Conservation (phyloP, 1,284 basidiomycete species). For the Schizophyllum amplum region DNA sequence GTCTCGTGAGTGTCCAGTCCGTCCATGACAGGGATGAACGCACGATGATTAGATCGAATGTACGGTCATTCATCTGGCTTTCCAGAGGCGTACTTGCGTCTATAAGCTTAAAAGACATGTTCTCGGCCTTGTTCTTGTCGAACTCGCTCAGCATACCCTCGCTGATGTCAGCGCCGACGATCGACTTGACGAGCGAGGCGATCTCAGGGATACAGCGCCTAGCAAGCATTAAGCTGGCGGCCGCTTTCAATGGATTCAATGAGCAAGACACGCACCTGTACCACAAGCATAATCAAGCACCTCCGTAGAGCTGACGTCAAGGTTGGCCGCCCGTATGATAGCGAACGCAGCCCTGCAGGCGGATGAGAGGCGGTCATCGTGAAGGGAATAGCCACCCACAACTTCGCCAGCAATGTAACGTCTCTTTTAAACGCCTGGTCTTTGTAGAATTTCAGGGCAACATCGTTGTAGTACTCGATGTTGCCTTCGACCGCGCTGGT, state of each 20-base stretch:
- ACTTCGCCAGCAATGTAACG: neutral
- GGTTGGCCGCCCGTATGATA: constrained; percentile 37
- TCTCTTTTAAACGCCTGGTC: neutral
- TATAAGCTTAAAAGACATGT: neutral
- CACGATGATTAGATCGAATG: constrained; percentile 54
- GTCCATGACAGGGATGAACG: constrained; percentile 7
- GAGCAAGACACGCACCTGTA: constrained; percentile 33
- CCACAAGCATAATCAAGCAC: constrained; percentile 70
- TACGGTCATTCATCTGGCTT: constrained; percentile 38
- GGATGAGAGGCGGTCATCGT: too few species aligned
- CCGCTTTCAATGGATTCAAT: neutral
- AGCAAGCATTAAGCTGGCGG: neutral
- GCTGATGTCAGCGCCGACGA: constrained; percentile 68
- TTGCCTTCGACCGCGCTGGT: neutral
- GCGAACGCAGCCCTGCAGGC: constrained; percentile 28
- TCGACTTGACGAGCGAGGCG: constrained; percentile 41
- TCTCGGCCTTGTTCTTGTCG: constrained; percentile 27
- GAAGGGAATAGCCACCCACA: neutral
- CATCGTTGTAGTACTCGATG: neutral
- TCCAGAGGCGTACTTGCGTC: constrained; percentile 9
- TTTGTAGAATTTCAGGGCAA: neutral
- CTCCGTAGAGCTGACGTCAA: constrained; percentile 45
- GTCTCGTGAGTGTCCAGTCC: neutral
- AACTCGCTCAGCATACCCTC: constrained; percentile 55
- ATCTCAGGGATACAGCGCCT: constrained; percentile 56